These are phyloP conservation scores for Fonsecaea pugnacius DNA, from an alignment of 2,329 filamentous ascomycete genomes.

Conservation along the genomic window DNA sequence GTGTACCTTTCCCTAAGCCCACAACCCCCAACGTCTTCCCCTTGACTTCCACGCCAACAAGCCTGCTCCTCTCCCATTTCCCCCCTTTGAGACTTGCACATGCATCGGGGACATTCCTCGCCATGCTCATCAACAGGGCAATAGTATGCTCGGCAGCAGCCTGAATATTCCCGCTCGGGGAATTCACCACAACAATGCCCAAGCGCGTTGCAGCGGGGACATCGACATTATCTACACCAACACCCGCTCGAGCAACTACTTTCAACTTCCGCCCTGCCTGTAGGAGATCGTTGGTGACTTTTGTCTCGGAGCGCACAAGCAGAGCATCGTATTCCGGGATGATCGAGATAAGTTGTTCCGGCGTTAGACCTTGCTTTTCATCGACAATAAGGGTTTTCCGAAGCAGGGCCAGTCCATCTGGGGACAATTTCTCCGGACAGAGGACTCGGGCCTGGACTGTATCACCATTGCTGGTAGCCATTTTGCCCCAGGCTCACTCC, in stretches of 20 bases:
- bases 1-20: slow-evolving; percentile 73
- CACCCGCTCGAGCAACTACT: slow-evolving; percentile 78
- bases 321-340: slow-evolving; percentile 76
- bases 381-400: slow-evolving; percentile 71
- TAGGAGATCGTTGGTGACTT: slow-evolving; percentile 72
- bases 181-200: slow-evolving; percentile 81
- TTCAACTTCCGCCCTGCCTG: slow-evolving; percentile 69
- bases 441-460: slow-evolving; percentile 60
- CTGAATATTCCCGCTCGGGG: slow-evolving; percentile 76
- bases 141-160: slow-evolving; percentile 80
- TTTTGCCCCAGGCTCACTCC: background rate
- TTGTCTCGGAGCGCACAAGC: slow-evolving; percentile 80
- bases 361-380: slow-evolving; percentile 64
- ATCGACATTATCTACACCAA: slow-evolving; percentile 82
- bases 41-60: slow-evolving; percentile 78
- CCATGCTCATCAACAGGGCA: slow-evolving; percentile 72
- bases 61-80: slow-evolving; percentile 73
- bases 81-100: slow-evolving; percentile 71
- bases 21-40: slow-evolving; percentile 77
- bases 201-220: slow-evolving; percentile 71
- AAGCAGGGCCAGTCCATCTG: slow-evolving; percentile 75
- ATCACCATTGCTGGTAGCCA: slow-evolving; percentile 29
- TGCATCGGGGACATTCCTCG: slow-evolving; percentile 73
- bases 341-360: slow-evolving; percentile 66
- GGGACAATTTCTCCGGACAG: slow-evolving; percentile 78